Evolutionary conservation across 2,329 filamentous ascomycete genomes (phyloP).

Genomic region (Ilyonectria mors-panacis): DNA sequence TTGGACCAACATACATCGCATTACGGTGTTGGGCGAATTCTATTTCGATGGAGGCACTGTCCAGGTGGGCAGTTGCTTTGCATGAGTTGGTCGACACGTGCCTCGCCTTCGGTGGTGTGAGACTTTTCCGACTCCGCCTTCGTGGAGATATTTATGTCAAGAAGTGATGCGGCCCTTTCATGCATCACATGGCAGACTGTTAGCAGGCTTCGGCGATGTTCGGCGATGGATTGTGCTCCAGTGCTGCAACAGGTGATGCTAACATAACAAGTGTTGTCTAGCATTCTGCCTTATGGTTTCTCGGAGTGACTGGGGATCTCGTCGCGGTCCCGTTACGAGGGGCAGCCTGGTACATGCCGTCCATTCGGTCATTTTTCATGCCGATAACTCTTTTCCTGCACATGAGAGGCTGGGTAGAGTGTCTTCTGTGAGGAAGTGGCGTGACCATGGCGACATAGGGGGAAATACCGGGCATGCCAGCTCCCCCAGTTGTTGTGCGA

Average conservation of each 20-base stretch:
- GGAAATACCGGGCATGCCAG: too few relatives aligned
- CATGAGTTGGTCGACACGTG: not conserved
- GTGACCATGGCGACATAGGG: too few relatives aligned
- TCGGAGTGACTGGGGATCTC: not conserved
- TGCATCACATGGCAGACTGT: not conserved
- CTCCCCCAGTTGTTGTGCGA: too few relatives aligned
- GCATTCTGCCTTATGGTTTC: not conserved
- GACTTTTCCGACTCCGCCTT: not conserved
- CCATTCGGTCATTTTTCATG: not conserved
- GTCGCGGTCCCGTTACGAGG: not conserved
- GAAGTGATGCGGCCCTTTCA: not conserved
- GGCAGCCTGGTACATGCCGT: not conserved
- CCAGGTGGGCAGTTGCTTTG: not conserved
- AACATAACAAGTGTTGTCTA: not conserved
- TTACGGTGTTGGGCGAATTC: constrained; percentile 1
- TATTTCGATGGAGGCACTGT: not conserved
- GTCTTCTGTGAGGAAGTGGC: too few relatives aligned
- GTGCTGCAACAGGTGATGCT: too few relatives aligned
- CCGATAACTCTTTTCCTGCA: not conserved
- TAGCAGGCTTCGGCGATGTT: not conserved
- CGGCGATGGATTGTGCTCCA: not conserved
- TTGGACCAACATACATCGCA: constrained; percentile 26
- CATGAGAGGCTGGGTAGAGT: too few relatives aligned
- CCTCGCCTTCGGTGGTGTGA: not conserved
- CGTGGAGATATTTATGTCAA: not conserved